These are phyloP conservation scores for Penicillium sp. DNA, from an alignment of 2,329 filamentous ascomycete species.

Conservation along the genomic window DNA sequence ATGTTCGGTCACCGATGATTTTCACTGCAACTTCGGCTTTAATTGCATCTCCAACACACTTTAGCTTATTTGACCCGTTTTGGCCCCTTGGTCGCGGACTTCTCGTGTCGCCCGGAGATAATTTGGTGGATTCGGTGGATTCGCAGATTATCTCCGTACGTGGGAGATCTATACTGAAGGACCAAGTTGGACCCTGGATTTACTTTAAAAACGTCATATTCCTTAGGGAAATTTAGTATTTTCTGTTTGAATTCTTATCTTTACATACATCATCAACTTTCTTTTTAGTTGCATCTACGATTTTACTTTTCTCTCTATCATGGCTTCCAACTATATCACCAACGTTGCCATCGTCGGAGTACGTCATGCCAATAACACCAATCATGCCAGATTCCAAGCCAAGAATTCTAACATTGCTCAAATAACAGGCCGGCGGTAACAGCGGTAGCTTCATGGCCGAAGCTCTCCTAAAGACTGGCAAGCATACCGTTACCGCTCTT, in stretches of 20 bases:
- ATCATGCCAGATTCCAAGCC: neutral
- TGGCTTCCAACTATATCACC: constrained; percentile 19
- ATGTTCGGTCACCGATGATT: neutral
- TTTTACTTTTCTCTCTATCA: neutral
- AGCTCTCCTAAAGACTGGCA: constrained; percentile 17
- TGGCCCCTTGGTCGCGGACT: neutral
- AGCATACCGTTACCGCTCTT: constrained; percentile 23
- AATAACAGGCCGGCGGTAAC: constrained; percentile 21
- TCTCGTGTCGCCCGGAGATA: neutral
- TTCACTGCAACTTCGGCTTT: neutral
- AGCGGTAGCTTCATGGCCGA: constrained; percentile 20
- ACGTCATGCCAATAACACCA: neutral
- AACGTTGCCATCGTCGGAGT: constrained; percentile 27
- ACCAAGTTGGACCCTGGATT: neutral
- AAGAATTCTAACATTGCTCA: neutral
- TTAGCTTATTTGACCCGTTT: too few species aligned
- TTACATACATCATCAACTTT: neutral
- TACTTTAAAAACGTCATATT: neutral
- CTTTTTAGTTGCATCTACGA: neutral
- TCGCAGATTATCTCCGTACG: neutral
- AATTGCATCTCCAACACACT: neutral
- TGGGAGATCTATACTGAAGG: neutral
- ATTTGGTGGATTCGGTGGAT: neutral
- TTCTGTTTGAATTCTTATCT: neutral
- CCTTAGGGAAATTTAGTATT: neutral